phyloP scores from a whole-genome alignment of 2,329 filamentous ascomycete species.

The Clarireedia monteithiana region DNA sequence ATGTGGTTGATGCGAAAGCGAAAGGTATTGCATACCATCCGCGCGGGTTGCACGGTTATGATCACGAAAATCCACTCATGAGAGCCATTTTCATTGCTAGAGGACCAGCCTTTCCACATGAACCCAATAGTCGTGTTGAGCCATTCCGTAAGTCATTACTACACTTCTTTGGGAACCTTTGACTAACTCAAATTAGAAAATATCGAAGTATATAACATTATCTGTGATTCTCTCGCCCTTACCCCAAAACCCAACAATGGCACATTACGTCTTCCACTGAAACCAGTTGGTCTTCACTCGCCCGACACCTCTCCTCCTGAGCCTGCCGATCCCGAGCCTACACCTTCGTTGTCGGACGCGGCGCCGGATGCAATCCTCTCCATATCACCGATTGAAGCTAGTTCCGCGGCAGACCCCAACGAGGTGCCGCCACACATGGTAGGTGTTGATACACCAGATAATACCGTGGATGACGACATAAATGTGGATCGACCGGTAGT shows the following conservation, averaged over 20 bases:
- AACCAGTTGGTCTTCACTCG: conserved; percentile 39
- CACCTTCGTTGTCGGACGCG: conserved; percentile 7
- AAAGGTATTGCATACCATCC: conserved; percentile 67
- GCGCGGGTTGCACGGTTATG: conserved; percentile 84
- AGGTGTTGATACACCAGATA: conserved; percentile 22
- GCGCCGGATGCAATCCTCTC: conserved; percentile 18
- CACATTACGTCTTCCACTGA: conserved; percentile 65
- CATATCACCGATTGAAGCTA: conserved; percentile 26
- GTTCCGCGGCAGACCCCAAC: conserved; percentile 22
- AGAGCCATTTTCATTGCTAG: conserved; percentile 88
- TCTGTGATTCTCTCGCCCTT: conserved; percentile 81
- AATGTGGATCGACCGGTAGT: conserved; percentile 20
- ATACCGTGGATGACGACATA: conserved; percentile 17
- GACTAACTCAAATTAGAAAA: conserved; percentile 57
- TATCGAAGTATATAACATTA: conserved; percentile 86
- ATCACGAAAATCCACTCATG: conserved; percentile 93
- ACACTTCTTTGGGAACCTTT: neutral
- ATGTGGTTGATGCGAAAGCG: conserved; percentile 58
- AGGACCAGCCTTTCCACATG: conserved; percentile 85
- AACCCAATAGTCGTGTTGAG: conserved; percentile 69
- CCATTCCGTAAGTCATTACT: conserved; percentile 63
- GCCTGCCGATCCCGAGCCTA: conserved; percentile 42
- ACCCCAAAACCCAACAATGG: conserved; percentile 76
- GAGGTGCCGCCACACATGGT: conserved; percentile 21
- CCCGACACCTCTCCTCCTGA: conserved; percentile 39